A percentile compares a stretch with the other conserved stretches of the same genome.
These are phyloP conservation scores for Scorias spongiosa DNA, from an alignment of 2,329 filamentous ascomycete species.

Conservation along the genomic window DNA sequence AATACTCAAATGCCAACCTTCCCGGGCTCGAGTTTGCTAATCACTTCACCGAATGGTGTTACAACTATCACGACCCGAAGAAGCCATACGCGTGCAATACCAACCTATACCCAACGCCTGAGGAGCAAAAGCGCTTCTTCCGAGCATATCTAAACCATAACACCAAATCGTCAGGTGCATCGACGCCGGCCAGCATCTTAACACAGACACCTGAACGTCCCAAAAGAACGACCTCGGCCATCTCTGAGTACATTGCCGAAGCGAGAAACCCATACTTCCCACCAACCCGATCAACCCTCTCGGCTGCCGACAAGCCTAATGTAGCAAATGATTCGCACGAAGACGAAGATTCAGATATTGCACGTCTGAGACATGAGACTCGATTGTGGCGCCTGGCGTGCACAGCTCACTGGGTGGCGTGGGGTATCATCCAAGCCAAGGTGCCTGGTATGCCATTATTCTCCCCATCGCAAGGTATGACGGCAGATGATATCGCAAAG, in stretches of 20 bases:
- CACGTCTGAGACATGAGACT: slow-evolving; percentile 61
- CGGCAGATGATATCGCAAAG: slow-evolving; percentile 9
- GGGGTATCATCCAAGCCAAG: slow-evolving; percentile 93
- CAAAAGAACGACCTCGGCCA: slow-evolving; percentile 22
- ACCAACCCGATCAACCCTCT: slow-evolving; percentile 12
- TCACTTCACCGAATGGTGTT: slow-evolving; percentile 95
- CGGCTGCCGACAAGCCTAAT: background rate
- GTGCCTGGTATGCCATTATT: slow-evolving; percentile 53
- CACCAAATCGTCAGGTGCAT: slow-evolving; percentile 19
- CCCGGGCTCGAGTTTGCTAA: slow-evolving; percentile 88
- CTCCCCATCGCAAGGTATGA: background rate
- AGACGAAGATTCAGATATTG: slow-evolving; percentile 49
- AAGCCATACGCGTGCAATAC: slow-evolving; percentile 49
- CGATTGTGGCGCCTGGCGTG: slow-evolving; percentile 77
- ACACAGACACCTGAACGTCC: slow-evolving; percentile 14
- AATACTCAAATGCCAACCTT: slow-evolving; percentile 83
- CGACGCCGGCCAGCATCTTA: slow-evolving; percentile 18
- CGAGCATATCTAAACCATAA: slow-evolving; percentile 69
- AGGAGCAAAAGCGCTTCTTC: slow-evolving; percentile 75
- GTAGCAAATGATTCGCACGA: slow-evolving; percentile 29
- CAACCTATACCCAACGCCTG: slow-evolving; percentile 55
- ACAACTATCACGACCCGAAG: slow-evolving; percentile 76
- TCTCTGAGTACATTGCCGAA: slow-evolving; percentile 66
- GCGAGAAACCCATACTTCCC: slow-evolving; percentile 37
- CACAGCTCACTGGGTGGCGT: slow-evolving; percentile 81